These are phyloP conservation scores for Rosa chinensis DNA, from an alignment of 306 rosid genomes.

Conservation along the genomic window DNA sequence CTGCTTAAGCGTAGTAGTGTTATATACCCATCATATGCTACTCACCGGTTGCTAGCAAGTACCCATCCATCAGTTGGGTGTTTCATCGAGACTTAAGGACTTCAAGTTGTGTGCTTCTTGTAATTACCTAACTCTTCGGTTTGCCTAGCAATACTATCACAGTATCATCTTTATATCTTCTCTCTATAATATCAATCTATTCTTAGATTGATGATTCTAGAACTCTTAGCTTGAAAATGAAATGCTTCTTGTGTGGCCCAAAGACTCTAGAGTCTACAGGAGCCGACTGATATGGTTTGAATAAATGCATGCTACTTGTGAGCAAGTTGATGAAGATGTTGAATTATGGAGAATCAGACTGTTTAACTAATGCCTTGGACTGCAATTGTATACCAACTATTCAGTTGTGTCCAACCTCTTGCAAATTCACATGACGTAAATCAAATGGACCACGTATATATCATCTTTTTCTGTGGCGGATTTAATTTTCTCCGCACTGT, in stretches of 20 bases:
- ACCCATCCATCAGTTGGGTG: neutral
- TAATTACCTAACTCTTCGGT: neutral
- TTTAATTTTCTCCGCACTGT: neutral
- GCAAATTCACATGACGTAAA: conserved; percentile 6
- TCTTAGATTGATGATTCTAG: neutral
- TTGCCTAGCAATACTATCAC: neutral
- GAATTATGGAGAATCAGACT: conserved; percentile 16
- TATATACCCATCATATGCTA: conserved; percentile 9
- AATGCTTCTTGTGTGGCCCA: neutral
- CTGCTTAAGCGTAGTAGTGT: conserved; percentile 28
- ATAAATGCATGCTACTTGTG: neutral
- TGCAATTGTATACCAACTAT: conserved; percentile 16
- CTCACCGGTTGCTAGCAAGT: neutral
- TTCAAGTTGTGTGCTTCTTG: conserved; percentile 3
- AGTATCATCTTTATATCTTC: neutral
- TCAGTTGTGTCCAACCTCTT: conserved; percentile 11
- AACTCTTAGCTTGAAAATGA: neutral
- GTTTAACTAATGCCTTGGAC: conserved; percentile 18
- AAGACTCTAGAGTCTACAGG: neutral
- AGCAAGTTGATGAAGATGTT: conserved; percentile 8
- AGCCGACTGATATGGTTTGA: neutral
- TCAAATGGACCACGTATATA: conserved; percentile 25
- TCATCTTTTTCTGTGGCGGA: conserved; percentile 1
- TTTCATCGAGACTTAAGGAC: neutral
- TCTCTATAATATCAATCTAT: neutral